These are phyloP conservation scores for Hypoxylon fuscum DNA, from an alignment of 495 filamentous ascomycete species.

Conservation along the genomic window DNA sequence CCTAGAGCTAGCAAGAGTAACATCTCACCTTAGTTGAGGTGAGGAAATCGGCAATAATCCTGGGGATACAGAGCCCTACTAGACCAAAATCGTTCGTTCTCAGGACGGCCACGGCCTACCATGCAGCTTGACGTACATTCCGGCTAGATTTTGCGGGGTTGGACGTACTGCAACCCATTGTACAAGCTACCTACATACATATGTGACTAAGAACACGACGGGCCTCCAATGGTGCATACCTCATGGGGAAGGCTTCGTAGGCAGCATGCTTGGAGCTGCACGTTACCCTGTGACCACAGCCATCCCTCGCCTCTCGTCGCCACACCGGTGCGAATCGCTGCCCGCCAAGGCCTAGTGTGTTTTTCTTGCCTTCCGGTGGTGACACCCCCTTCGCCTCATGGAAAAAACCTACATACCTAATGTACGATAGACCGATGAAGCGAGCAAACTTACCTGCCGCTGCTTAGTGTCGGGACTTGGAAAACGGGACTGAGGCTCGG, in stretches of 20 bases:
- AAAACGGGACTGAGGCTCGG: conserved; percentile 27
- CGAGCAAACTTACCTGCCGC: conserved; percentile 2
- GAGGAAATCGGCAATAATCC: conserved; percentile 19
- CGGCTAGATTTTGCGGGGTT: conserved; percentile 35
- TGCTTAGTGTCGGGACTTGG: conserved; percentile 25
- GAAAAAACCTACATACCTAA: conserved; percentile 11
- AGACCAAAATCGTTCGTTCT: conserved; percentile 22
- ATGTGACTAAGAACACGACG: conserved; percentile 16
- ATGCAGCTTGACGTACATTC: conserved; percentile 39
- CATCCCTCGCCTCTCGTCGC: conserved; percentile 35
- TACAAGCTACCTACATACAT: too few species aligned
- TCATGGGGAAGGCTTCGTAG: conserved; percentile 16
- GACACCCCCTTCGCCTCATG: conserved; percentile 18
- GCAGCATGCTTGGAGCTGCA: conserved; percentile 31
- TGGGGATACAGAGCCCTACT: conserved; percentile 22
- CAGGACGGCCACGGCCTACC: conserved; percentile 17
- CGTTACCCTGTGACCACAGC: conserved; percentile 44
- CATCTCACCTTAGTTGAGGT: conserved; percentile 1
- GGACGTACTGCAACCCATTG: conserved; percentile 31
- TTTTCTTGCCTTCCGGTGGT: conserved; percentile 34
- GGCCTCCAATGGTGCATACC: conserved; percentile 23
- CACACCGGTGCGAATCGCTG: conserved; percentile 42
- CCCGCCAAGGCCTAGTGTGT: conserved; percentile 25
- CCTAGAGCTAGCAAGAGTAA: conserved; percentile 8
- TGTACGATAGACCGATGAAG: conserved; percentile 22